A percentile compares a stretch with the other conserved stretches of the same genome.
These are phyloP conservation scores for Aspergillus coremiiformis DNA, from an alignment of 495 filamentous ascomycete species.

Conservation along the genomic window DNA sequence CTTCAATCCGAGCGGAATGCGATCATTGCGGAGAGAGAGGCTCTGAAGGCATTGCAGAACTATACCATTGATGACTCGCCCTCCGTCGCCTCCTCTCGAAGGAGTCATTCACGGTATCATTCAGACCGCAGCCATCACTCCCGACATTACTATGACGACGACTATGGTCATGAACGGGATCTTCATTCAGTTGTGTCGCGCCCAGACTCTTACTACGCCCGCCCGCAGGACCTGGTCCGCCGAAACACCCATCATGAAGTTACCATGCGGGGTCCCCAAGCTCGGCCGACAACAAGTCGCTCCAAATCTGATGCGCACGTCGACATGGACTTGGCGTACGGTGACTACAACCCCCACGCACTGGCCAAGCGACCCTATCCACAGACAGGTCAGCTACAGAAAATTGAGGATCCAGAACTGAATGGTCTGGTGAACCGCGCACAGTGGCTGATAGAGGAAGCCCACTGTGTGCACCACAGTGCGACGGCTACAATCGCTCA, in stretches of 20 bases:
- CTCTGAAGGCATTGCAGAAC: slow-evolving; percentile 39
- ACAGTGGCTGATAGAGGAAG: slow-evolving; percentile 69
- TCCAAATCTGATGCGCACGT: slow-evolving; percentile 52
- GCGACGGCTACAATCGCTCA: slow-evolving; percentile 76
- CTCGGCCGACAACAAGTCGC: slow-evolving; percentile 23
- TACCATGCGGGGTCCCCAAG: slow-evolving; percentile 18
- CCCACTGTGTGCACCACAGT: slow-evolving; percentile 80
- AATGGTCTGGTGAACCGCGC: slow-evolving; percentile 58
- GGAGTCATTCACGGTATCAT: slow-evolving; percentile 32
- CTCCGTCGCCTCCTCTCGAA: slow-evolving; percentile 38
- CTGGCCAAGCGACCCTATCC: slow-evolving; percentile 26
- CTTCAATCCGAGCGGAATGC: slow-evolving; percentile 58
- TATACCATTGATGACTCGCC: slow-evolving; percentile 46
- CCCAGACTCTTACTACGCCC: slow-evolving; percentile 16
- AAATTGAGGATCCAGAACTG: slow-evolving; percentile 50
- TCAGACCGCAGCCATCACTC: slow-evolving; percentile 24
- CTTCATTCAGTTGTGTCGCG: slow-evolving; percentile 17
- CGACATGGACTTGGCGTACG: slow-evolving; percentile 87
- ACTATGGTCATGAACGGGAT: slow-evolving; percentile 32
- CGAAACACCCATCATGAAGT: slow-evolving; percentile 42
- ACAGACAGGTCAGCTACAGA: slow-evolving; percentile 18
- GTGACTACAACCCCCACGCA: slow-evolving; percentile 40
- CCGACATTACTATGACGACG: slow-evolving; percentile 7
- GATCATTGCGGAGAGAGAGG: slow-evolving; percentile 48
- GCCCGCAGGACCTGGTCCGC: slow-evolving; percentile 30